These are phyloP conservation scores for Diaporthe sp. DNA, from an alignment of 2,329 filamentous ascomycete species.

Conservation along the genomic window DNA sequence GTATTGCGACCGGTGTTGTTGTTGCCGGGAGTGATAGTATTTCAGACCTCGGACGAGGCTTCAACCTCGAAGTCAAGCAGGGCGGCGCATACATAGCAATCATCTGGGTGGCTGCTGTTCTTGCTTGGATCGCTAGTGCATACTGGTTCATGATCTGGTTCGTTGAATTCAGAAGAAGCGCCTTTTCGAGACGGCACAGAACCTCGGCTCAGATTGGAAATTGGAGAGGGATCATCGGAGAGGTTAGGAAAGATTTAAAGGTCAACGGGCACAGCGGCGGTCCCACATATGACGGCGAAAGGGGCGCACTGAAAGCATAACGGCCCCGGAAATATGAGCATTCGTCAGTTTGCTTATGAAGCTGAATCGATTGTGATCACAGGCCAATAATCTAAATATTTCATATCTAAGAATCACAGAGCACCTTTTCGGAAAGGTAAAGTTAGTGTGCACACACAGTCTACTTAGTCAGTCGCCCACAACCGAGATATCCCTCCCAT, in stretches of 20 bases:
- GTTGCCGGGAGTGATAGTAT: slow-evolving; percentile 33
- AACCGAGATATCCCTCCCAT: background rate
- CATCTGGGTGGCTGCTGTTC: slow-evolving; percentile 37
- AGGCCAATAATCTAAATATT: background rate
- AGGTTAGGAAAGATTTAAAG: slow-evolving; percentile 38
- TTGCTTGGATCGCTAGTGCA: slow-evolving; percentile 18
- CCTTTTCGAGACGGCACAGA: slow-evolving; percentile 37
- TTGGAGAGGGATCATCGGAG: slow-evolving; percentile 39
- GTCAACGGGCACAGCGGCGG: slow-evolving; percentile 17
- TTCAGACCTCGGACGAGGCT: slow-evolving; percentile 23
- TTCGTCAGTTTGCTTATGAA: background rate
- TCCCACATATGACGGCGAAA: background rate
- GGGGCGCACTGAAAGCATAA: background rate
- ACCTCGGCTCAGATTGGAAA: slow-evolving; percentile 38
- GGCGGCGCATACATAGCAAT: slow-evolving; percentile 37
- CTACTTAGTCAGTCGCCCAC: no score
- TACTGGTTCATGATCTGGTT: slow-evolving; percentile 42
- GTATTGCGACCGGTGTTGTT: slow-evolving; percentile 32
- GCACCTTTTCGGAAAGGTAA: no score
- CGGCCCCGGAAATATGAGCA: background rate
- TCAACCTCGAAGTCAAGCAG: slow-evolving; percentile 34
- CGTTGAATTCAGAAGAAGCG: slow-evolving; percentile 38
- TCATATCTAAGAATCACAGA: background rate
- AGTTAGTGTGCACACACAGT: no score
- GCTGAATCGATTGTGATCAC: background rate